Base-by-base conservation (phyloP, 1,284 basidiomycete genomes). In the Puccinia brachypodii region DNA sequence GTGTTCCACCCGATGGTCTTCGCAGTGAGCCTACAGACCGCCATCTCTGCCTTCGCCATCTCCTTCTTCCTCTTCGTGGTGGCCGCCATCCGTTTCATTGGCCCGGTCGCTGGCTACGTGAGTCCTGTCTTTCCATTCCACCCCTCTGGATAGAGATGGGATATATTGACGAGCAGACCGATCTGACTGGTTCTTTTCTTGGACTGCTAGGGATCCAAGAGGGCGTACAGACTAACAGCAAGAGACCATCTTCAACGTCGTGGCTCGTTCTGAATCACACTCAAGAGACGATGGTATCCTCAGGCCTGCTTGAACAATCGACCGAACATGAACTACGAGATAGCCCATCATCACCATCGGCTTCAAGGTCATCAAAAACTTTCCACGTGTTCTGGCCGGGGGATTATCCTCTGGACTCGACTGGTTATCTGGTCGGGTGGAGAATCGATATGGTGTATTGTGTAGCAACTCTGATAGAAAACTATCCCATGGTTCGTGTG, bases 351-450 rank as follows among this genome's bases (percentile, higher is more conserved):
- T 22, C 28, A 58, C 72, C 36, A 22, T 71, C 16, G 19, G 36
- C 19, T n/a, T 22, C 33, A 28, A 47, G 31, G 1, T 38, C 64
- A 64, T 64, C 58, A 1, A 60, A 28, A 14, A 72, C 47, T 13
- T 36, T 44, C 42, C 56, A 53, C 19, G 14, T 81, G 31, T 81
- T 81, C 53, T 81, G 79, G 79, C 79, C 79, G 1, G 66, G 58
- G 16, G 79, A 42, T 50, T 38, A 62, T 25, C 40, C 79, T 8
- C 71, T 71, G 14, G 71, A 71, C 40, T 56, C 66, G 47, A 40
- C 47, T n/a, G 79, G 79, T 44, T 81, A 81, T 74, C 71, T 81
- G 4, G 42, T 81, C 25, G 79, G 79, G 36, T 81, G 42, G 44
- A 28, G 36, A 14, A 47, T 44, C 19, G 38, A 40, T 3, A 38